These are phyloP conservation scores for Phytophthora megakarya DNA, from an alignment of 352 stramenopile genomes.

Conservation along the genomic window DNA sequence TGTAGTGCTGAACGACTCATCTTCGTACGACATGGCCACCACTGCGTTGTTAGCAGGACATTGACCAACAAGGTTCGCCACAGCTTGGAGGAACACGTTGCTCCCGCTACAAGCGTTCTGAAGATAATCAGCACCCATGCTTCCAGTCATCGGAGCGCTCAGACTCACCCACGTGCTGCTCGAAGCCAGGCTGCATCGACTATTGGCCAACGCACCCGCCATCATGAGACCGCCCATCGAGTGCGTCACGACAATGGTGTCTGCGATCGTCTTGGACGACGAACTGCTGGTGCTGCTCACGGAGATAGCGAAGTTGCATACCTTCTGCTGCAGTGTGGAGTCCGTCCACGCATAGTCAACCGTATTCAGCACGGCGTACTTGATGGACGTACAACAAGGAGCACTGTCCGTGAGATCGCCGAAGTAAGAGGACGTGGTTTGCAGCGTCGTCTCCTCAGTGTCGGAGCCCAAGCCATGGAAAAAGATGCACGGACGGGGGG, in stretches of 20 bases:
- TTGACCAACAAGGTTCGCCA: conserved; percentile 39
- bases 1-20: conserved; percentile 21
- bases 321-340: conserved; percentile 33
- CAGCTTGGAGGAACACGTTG: conserved; percentile 29
- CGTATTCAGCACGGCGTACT: conserved; percentile 42
- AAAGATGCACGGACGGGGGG: too few relatives aligned
- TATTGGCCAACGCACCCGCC: conserved; percentile 24
- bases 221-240: conserved; percentile 46
- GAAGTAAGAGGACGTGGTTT: conserved; percentile 33
- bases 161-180: too few relatives aligned
- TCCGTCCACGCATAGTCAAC: conserved; percentile 33
- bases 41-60: conserved; percentile 36
- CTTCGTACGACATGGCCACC: conserved; percentile 32
- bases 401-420: conserved; percentile 33
- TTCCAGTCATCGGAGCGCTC: conserved; percentile 9
- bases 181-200: too few relatives aligned
- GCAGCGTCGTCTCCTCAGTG: conserved; percentile 22
- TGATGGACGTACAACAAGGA: conserved; percentile 41
- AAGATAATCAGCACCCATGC: conserved; percentile 47
- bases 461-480: conserved; percentile 35
- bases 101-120: conserved; percentile 35
- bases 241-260: too few relatives aligned
- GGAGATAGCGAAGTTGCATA: not conserved
- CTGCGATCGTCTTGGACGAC: too few relatives aligned
- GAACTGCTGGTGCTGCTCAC: too few relatives aligned